Evolutionary conservation across 371 early-diverging fungal genomes (phyloP), one percentile per base, ranked within the genome.

Genomic region (Dinochytrium kinnereticum): DNA sequence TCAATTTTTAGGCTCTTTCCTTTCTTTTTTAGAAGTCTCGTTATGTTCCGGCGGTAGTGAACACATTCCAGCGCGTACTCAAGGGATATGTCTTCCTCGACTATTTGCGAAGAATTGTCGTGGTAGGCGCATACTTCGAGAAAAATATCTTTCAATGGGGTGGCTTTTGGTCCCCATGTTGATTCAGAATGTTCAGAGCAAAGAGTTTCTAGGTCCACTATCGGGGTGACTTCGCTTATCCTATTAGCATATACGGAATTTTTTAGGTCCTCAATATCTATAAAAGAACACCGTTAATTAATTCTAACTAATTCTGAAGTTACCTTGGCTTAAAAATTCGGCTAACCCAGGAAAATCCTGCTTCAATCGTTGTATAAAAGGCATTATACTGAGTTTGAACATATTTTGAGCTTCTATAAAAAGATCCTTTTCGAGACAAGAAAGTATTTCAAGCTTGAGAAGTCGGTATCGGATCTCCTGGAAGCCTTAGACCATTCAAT

Each of bases 391-490:
- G 7, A 17, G 15, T 19, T 55, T 55, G 57, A 55, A 7, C 17
- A 55, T 10, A 7, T 55, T 10, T 7, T 26, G 7, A 17, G 57
- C 57, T 55, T 55, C 30, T 30, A 7, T 55, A 17, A 30, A 26
- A 26, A 7, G 7, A 7, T 55, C 7, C 26, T 33, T 26, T 13
- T 38, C 3, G 1, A 26, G 26, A 64, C 39, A 38, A 26, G 64
- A 59, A 33, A 13, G 69, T n/a, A 50, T 19, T 26, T 28, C 31
- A 13, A 30, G 36, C 80, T 65, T 28, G 59, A 71, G 61, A 77
- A 17, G 67, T 76, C 79, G 53, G 82, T 84, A 36, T 64, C 40
- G 15, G 81, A 31, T 1, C 82, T 78, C 55, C 78, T 82, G 21
- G 78, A 33, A 0, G 21, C 57, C 57, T 19, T 26, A 19, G 24